A percentile compares a stretch with the other conserved stretches of the same genome.
phyloP scores from a whole-genome alignment of 2,329 filamentous ascomycete genomes.

The Fusarium bulbicola region DNA sequence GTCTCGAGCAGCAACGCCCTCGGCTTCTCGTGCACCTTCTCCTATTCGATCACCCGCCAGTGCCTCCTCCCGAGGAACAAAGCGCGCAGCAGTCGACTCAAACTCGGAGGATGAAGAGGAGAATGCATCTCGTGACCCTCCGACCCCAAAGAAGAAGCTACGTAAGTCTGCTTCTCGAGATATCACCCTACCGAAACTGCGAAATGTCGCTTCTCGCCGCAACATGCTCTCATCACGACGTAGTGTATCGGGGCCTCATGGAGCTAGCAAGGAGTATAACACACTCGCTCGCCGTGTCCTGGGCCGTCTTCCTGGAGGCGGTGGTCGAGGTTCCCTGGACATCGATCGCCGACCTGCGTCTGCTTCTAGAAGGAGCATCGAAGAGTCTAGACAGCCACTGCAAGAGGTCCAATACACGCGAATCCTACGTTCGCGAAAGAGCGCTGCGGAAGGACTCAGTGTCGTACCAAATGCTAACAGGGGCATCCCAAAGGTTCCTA shows the following conservation, averaged over 20 bases:
- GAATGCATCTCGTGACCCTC: conserved; percentile 25
- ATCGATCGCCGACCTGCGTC: conserved; percentile 19
- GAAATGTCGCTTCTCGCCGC: conserved; percentile 42
- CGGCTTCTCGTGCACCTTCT: conserved; percentile 28
- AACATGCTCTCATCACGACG: conserved; percentile 38
- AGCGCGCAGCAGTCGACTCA: conserved; percentile 55
- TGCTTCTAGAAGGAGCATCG: conserved; percentile 31
- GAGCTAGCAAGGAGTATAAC: conserved; percentile 33
- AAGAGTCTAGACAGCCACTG: conserved; percentile 23
- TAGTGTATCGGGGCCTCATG: conserved; percentile 41
- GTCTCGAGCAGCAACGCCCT: conserved; percentile 35
- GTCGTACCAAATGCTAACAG: conserved; percentile 58
- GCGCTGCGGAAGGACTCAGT: conserved; percentile 46
- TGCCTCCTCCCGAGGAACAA: conserved; percentile 58
- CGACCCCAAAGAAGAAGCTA: conserved; percentile 58
- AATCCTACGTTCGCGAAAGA: conserved; percentile 40
- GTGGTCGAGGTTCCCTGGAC: conserved; percentile 28
- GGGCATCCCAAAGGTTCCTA: conserved; percentile 56
- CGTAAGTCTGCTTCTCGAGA: conserved; percentile 61
- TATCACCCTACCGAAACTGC: conserved; percentile 49
- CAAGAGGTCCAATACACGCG: conserved; percentile 38
- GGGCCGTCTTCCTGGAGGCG: conserved; percentile 36
- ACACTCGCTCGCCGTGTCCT: conserved; percentile 42
- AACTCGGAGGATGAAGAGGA: conserved; percentile 49
- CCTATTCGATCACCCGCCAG: conserved; percentile 48